These are phyloP conservation scores for Collybia nuda DNA, from an alignment of 768 basidiomycete species.

Conservation along the genomic window DNA sequence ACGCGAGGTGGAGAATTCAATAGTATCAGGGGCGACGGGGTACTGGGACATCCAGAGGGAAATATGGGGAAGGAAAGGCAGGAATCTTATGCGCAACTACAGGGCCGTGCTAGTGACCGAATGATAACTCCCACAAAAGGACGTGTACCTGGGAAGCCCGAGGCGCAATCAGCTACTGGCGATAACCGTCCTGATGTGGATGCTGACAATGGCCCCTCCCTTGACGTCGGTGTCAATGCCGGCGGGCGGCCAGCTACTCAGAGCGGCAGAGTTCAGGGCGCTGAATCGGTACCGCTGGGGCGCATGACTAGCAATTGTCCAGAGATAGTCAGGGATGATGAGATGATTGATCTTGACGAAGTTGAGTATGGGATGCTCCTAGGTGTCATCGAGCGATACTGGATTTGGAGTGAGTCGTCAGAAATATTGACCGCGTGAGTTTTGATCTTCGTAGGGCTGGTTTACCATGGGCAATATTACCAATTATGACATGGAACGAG, in stretches of 20 bases:
- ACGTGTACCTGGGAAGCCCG: constrained; percentile 2
- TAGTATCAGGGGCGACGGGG: neutral
- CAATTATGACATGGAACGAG: too few relatives aligned
- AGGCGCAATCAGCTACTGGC: neutral
- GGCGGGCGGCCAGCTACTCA: constrained; percentile 9
- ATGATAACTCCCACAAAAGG: neutral
- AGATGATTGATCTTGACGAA: constrained; percentile 30
- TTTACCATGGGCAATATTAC: neutral
- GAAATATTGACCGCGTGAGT: constrained; percentile 7
- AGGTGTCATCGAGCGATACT: constrained; percentile 36
- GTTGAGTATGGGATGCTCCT: constrained; percentile 37
- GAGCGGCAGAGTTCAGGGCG: constrained; percentile 6
- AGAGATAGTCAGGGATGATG: constrained; percentile 9
- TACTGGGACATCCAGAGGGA: neutral
- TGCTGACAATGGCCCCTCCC: neutral
- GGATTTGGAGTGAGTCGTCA: constrained; percentile 21
- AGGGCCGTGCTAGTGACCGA: neutral
- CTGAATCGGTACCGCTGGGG: constrained; percentile 3
- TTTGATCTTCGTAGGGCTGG: neutral
- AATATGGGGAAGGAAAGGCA: neutral
- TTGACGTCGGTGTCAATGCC: constrained; percentile 10
- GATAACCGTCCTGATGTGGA: constrained; percentile 4
- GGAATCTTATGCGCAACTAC: neutral
- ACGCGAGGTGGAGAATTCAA: neutral
- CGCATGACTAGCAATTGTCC: neutral